Conservation (phyloP, 768 basidiomycete species). For the Thelephora ganbajun region DNA sequence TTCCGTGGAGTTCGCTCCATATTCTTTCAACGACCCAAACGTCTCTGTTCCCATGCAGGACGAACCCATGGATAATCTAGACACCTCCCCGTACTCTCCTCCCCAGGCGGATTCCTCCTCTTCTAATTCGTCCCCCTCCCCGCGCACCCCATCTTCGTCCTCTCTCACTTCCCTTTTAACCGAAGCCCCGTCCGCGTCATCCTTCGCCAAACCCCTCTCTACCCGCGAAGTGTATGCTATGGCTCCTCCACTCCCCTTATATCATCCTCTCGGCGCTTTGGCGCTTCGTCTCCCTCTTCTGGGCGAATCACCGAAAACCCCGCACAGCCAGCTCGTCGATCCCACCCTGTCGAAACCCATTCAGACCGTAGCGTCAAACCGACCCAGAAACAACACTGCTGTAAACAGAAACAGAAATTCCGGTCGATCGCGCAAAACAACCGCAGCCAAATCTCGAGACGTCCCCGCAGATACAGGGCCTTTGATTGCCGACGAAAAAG, state of each 20-base stretch:
- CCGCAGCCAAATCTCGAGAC: not conserved
- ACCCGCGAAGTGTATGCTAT: conserved; percentile 15
- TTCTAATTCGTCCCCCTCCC: conserved; percentile 9
- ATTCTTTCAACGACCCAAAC: conserved; percentile 12
- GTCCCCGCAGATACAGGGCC: not conserved
- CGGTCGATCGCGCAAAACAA: not conserved
- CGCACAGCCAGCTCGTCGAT: not conserved
- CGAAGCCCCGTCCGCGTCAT: conserved; percentile 1
- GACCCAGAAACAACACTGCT: not conserved
- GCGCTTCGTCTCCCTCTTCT: conserved; percentile 21
- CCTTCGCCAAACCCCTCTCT: conserved; percentile 5
- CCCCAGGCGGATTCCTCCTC: conserved; percentile 3
- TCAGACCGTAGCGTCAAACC: not conserved
- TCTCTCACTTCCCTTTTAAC: not conserved
- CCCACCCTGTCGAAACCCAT: not conserved
- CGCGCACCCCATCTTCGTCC: not conserved
- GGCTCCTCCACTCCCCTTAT: conserved; percentile 40
- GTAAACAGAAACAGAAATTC: not conserved
- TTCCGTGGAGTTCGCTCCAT: conserved; percentile 20
- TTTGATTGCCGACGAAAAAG: not conserved
- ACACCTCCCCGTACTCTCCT: conserved; percentile 7
- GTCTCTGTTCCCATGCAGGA: conserved; percentile 7
- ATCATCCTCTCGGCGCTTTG: conserved; percentile 50
- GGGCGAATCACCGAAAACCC: not conserved
- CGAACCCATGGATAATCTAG: conserved; percentile 9